These are phyloP conservation scores for Claviceps sp. DNA, from an alignment of 2,329 filamentous ascomycete genomes.

Conservation along the genomic window DNA sequence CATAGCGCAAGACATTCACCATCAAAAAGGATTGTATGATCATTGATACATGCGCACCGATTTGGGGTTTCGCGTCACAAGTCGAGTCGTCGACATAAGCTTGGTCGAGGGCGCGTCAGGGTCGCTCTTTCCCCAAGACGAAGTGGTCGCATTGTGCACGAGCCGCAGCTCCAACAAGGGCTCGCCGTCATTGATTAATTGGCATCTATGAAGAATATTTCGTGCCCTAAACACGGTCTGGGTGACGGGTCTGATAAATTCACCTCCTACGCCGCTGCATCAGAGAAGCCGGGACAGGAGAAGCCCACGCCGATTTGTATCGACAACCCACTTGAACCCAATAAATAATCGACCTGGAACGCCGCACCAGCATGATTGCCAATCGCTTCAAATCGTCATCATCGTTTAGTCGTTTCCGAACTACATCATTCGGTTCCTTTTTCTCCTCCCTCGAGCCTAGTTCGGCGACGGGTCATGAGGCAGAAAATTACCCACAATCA, in stretches of 20 bases:
- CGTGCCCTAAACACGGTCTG: neutral
- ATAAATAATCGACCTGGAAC: neutral
- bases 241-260: neutral
- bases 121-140: neutral
- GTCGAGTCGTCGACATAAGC: too few species aligned
- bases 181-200: neutral
- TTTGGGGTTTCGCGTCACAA: neutral
- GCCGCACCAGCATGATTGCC: neutral
- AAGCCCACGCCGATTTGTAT: neutral
- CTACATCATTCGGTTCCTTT: neutral
- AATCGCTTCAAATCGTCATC: neutral
- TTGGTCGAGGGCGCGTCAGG: neutral
- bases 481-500: conserved; percentile 95
- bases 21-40: neutral
- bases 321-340: neutral
- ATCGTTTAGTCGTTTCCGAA: too few species aligned
- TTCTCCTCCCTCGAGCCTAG: neutral
- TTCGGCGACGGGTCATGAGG: conserved; percentile 53
- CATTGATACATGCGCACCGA: too few species aligned
- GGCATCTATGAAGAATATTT: neutral
- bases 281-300: neutral
- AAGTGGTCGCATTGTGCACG: neutral
- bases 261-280: neutral
- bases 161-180: neutral
- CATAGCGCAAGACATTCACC: neutral